Percentiles rank a stretch among this genome's conserved stretches.
Evolutionary conservation across 1,139 yeast genomes (phyloP).

Genomic region (Citeromyces hawaiiensis): DNA sequence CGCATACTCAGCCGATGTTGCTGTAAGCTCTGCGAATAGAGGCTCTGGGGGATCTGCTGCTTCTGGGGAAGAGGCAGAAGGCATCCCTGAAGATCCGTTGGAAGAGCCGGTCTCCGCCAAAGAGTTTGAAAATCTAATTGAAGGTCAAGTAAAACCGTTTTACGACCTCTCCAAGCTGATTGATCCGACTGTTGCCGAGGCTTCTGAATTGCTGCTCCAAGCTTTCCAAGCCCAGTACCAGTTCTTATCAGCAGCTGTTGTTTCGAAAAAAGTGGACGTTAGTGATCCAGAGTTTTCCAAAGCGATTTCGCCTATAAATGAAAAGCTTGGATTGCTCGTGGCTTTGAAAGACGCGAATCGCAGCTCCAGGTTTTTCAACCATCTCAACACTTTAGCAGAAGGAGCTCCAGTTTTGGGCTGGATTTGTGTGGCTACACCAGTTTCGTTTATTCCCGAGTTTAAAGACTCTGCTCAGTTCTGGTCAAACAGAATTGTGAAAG

Average conservation of each 20-base stretch:
- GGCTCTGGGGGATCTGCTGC: slow-evolving; percentile 7
- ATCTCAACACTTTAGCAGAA: slow-evolving; percentile 74
- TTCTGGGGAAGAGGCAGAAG: slow-evolving; percentile 9
- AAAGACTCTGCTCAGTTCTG: slow-evolving; percentile 91
- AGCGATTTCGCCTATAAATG: slow-evolving; percentile 58
- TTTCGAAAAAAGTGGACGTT: slow-evolving; percentile 52
- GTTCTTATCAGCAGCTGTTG: slow-evolving; percentile 46
- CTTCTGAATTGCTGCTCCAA: slow-evolving; percentile 35
- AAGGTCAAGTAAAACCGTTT: slow-evolving; percentile 45
- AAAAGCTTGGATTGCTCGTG: slow-evolving; percentile 40
- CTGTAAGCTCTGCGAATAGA: slow-evolving; percentile 5
- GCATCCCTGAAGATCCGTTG: slow-evolving; percentile 9
- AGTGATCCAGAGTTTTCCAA: slow-evolving; percentile 39
- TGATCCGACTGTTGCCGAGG: slow-evolving; percentile 51
- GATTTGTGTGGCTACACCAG: slow-evolving; percentile 63
- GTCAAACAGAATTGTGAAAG: slow-evolving; percentile 83
- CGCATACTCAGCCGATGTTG: background rate
- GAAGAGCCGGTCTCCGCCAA: slow-evolving; percentile 28
- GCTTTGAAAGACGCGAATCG: slow-evolving; percentile 67
- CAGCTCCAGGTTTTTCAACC: slow-evolving; percentile 48
- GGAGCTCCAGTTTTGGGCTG: slow-evolving; percentile 88
- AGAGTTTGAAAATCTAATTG: slow-evolving; percentile 42
- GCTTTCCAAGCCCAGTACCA: slow-evolving; percentile 50
- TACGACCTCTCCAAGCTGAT: slow-evolving; percentile 40
- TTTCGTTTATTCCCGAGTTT: slow-evolving; percentile 64